These are phyloP conservation scores for Fragaria vesca DNA, from an alignment of 306 rosid genomes.

Conservation along the genomic window DNA sequence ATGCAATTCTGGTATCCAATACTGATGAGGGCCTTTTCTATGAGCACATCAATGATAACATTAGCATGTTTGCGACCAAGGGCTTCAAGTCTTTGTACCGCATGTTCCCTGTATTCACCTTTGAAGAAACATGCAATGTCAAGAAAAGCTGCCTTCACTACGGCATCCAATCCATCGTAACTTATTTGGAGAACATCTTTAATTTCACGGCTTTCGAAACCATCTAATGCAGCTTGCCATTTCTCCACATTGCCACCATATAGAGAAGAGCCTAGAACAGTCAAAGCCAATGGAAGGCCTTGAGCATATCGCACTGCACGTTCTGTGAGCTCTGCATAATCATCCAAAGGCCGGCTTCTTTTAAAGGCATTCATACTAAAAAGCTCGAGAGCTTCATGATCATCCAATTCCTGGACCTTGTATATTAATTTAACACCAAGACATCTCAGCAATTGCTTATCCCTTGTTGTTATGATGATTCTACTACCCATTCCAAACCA, in stretches of 20 bases:
- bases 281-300: constrained; percentile 35
- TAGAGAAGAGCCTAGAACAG: constrained; percentile 42
- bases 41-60: constrained; percentile 8
- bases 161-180: constrained; percentile 25
- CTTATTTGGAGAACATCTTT: constrained; percentile 33
- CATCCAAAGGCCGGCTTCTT: neutral
- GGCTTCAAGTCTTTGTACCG: constrained; percentile 30
- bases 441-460: neutral
- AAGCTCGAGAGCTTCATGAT: neutral
- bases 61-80: constrained; percentile 22
- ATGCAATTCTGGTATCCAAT: neutral
- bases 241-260: neutral
- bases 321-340: neutral
- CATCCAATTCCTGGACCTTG: neutral
- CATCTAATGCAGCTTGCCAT: neutral
- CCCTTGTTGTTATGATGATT: neutral
- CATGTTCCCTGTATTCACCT: neutral
- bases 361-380: neutral
- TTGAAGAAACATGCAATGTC: constrained; percentile 38
- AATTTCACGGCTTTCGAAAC: constrained; percentile 22
- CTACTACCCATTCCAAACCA: neutral
- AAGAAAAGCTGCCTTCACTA: constrained; percentile 21
- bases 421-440: neutral
- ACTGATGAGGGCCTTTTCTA: constrained; percentile 22
- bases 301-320: neutral